Base-by-base conservation (phyloP, 768 basidiomycete species). In the Cyathus striatus region DNA sequence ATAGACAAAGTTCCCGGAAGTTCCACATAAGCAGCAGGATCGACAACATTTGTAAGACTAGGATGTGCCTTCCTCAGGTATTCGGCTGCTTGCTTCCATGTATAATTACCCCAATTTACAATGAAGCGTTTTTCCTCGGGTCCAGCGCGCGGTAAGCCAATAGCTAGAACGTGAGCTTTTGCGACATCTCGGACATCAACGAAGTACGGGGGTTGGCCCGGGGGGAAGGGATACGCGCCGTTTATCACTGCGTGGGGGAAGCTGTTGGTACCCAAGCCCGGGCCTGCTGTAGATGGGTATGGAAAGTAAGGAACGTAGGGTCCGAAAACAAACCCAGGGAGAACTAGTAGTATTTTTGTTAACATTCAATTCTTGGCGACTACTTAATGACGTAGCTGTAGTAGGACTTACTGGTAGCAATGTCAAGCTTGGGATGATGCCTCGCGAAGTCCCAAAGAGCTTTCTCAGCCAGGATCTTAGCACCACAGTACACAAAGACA, bases 361-460 rank as follows among this genome's bases (percentile, higher is more conserved):
- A 30, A 9, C 10, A 23, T 23, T 5, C 10, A 23, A 20, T 18
- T 7, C 21, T 17, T 16, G 35, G 36, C 10, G 24, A 27, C 17
- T 26, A 22, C 37, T 17, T 20, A n/a, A 9, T 42, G 5, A 7
- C 5, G 21, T 21, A 21, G 40, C n/a, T 23, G 23, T 27, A 5
- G 20, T 13, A 18, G 10, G 23, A 18, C 68, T 45, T 35, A 73
- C 70, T 54, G 12, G 68, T 66, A 12, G 63, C 57, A 36, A 71
- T 43, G 25, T 66, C 63, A 23, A 70, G 51, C 13, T 65, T 45
- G 14, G 68, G 62, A 44, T 73, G 63, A 18, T 60, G 50, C 27
- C 52, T 49, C 4, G 62, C 70, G 38, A 69, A 70, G 6, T 66
- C 55, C 70, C 71, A 72, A 5, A 65, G 57, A 0, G 69, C 67